A percentile compares a stretch with the other conserved stretches of the same genome.
Evolutionary conservation across 2,329 filamentous ascomycete genomes (phyloP).

Genomic region (Rhynchosporium secalis): DNA sequence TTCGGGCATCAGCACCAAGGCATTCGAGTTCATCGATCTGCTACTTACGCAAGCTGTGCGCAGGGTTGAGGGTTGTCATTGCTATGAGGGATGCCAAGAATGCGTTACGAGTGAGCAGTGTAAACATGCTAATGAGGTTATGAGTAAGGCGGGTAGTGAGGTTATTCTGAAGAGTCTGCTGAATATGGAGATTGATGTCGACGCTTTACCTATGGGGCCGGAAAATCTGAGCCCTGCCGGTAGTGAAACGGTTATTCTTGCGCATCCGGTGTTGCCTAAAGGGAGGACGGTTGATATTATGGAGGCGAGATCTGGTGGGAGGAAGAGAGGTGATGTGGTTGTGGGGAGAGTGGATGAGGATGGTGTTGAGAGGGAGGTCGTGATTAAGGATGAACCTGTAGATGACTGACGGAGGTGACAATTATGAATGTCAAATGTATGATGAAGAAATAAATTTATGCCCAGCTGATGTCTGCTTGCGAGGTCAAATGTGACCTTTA

Average conservation of each 20-base stretch:
- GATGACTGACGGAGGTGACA: slow-evolving; percentile 12
- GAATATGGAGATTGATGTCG: slow-evolving; percentile 76
- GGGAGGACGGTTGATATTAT: slow-evolving; percentile 30
- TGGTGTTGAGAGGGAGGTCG: slow-evolving; percentile 28
- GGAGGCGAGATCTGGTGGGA: slow-evolving; percentile 33
- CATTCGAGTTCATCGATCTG: slow-evolving; percentile 86
- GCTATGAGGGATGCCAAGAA: slow-evolving; percentile 80
- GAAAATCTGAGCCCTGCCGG: slow-evolving; percentile 69
- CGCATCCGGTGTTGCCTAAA: slow-evolving; percentile 57
- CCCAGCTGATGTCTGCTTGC: not conserved
- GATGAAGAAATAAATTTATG: not conserved
- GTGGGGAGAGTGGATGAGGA: slow-evolving; percentile 34
- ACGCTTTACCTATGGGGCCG: slow-evolving; percentile 81
- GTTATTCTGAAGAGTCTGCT: slow-evolving; percentile 79
- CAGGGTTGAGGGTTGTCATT: slow-evolving; percentile 74
- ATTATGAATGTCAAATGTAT: not conserved
- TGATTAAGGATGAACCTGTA: slow-evolving; percentile 38
- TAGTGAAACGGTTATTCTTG: slow-evolving; percentile 79
- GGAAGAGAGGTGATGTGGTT: slow-evolving; percentile 36
- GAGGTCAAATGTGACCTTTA: too few relatives aligned
- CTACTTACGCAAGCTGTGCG: slow-evolving; percentile 74
- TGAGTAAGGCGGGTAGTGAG: slow-evolving; percentile 85
- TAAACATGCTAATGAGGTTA: slow-evolving; percentile 83
- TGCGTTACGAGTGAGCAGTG: slow-evolving; percentile 86
- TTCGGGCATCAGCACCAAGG: slow-evolving; percentile 85